Conservation (phyloP, 352 stramenopile species). For the Phytophthora lateralis region DNA sequence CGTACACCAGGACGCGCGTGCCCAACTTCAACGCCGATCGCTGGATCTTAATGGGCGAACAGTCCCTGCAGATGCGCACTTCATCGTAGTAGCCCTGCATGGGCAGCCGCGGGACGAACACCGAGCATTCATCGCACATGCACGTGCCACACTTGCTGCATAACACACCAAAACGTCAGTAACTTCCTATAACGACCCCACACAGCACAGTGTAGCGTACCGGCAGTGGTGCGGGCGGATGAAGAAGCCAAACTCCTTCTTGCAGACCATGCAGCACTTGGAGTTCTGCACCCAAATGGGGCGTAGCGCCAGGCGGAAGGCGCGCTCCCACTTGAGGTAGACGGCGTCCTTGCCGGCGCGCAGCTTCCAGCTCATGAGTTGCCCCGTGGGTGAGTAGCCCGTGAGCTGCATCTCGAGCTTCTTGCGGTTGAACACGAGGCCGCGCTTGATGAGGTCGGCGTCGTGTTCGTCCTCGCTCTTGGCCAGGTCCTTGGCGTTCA, state of each 20-base stretch:
- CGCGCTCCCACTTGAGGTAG: constrained; percentile 83
- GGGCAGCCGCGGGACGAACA: constrained; percentile 72
- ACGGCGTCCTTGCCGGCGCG: constrained; percentile 71
- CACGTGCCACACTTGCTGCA: constrained; percentile 80
- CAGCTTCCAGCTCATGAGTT: constrained; percentile 83
- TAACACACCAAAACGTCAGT: constrained; percentile 14
- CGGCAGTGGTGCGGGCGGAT: constrained; percentile 82
- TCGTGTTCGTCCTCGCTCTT: constrained; percentile 80
- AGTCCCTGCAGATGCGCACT: constrained; percentile 85
- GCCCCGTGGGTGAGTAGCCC: constrained; percentile 74
- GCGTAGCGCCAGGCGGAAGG: constrained; percentile 73
- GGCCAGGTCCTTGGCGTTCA: constrained; percentile 68
- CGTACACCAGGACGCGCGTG: constrained; percentile 81
- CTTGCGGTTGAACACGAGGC: constrained; percentile 81
- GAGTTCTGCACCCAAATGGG: constrained; percentile 86
- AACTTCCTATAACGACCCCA: constrained; percentile 2
- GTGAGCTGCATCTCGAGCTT: constrained; percentile 86
- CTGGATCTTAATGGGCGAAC: constrained; percentile 75
- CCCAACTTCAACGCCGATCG: constrained; percentile 65
- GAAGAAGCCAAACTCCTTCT: constrained; percentile 75
- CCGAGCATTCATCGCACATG: constrained; percentile 86
- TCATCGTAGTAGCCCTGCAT: constrained; percentile 87
- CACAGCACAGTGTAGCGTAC: constrained; percentile 27
- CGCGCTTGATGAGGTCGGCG: constrained; percentile 64
- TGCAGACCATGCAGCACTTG: constrained; percentile 74